These are phyloP conservation scores for Patellaria atrata DNA, from an alignment of 495 filamentous ascomycete species.

Conservation along the genomic window DNA sequence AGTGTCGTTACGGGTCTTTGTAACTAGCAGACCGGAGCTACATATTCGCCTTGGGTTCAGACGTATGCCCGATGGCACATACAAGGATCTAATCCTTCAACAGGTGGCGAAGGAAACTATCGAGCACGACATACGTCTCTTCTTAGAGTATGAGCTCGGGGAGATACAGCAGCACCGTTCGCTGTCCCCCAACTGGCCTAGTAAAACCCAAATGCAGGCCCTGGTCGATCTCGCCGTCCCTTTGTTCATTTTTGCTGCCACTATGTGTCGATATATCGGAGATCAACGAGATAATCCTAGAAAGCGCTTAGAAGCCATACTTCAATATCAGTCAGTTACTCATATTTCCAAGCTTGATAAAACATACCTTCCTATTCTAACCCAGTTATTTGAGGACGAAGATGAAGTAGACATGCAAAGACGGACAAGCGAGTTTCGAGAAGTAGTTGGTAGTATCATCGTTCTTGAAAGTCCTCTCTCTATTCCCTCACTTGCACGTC, in stretches of 20 bases:
- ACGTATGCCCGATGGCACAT: constrained; percentile 3
- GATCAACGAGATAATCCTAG: constrained; percentile 9
- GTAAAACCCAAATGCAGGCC: constrained; percentile 15
- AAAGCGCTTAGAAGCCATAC: constrained; percentile 8
- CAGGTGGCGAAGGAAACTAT: constrained; percentile 21
- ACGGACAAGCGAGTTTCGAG: constrained; percentile 16
- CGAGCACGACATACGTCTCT: constrained; percentile 27
- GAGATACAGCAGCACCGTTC: constrained; percentile 1
- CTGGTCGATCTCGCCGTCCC: constrained; percentile 29
- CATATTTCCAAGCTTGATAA: constrained; percentile 10
- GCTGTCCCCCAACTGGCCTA: constrained; percentile 29
- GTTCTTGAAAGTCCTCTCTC: constrained; percentile 22
- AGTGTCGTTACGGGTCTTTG: constrained; percentile 20
- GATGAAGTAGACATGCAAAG: constrained; percentile 7
- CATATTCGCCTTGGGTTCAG: constrained; percentile 19
- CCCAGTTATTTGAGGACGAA: constrained; percentile 12
- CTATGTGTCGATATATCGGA: constrained; percentile 13
- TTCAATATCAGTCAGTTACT: constrained; percentile 10
- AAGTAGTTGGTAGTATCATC: constrained; percentile 26
- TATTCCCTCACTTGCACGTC: constrained; percentile 14
- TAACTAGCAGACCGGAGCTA: constrained; percentile 28
- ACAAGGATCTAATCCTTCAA: constrained; percentile 22
- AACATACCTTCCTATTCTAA: constrained; percentile 19
- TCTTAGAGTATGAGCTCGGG: constrained; percentile 15
- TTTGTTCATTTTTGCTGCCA: constrained; percentile 21